Evolutionary conservation across 2,329 filamentous ascomycete species (phyloP), one percentile per base, ranked within the genome.

Genomic region (Fusarium miscanthi): DNA sequence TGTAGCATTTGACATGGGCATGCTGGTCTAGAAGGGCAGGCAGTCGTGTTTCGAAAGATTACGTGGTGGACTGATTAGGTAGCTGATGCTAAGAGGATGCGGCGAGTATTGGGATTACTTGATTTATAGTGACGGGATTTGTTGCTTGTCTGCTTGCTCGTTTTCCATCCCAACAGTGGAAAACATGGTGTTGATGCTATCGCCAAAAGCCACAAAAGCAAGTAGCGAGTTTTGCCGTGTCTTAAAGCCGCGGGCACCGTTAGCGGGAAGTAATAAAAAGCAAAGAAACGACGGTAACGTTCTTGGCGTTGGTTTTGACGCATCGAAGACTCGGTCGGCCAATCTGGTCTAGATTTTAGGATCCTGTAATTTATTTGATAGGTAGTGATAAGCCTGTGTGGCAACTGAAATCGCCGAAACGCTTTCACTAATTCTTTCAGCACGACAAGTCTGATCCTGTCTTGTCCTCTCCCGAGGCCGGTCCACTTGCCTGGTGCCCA

Each of bases 31-130:
- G 66, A 40, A 66, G 63, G 45, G 35, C 46, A 71, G 51, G 74
- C 70, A 75, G 62, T 75, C 66, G 41, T 64, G 63, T 71, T 67
- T 76, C 67, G 72, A 74, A 75, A 74, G 49, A 76, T 73, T 75
- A 75, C 66, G 71, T 57, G 66, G 66, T 76, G 71, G 69, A 67
- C 63, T 66, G 69, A 51, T 35, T 63, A 68, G 70, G 51, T 66
- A 68, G 70, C 54, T 66, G 57, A 64, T 66, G 74, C 57, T 54
- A 76, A 75, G 62, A 42, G 53, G 40, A 64, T 54, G 27, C 17
- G 45, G 30, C 6, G 27, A 59, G 57, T 65, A 66, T 75, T 56
- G 63, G 51, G 41, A 38, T 30, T 66, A 56, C 59, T 56, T 69
- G 62, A 64, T 72, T 72, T 60, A 41, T 27, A 38, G 35, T 19